Base-by-base conservation (phyloP, 2,329 filamentous ascomycete genomes). In the Monilinia fructicola region DNA sequence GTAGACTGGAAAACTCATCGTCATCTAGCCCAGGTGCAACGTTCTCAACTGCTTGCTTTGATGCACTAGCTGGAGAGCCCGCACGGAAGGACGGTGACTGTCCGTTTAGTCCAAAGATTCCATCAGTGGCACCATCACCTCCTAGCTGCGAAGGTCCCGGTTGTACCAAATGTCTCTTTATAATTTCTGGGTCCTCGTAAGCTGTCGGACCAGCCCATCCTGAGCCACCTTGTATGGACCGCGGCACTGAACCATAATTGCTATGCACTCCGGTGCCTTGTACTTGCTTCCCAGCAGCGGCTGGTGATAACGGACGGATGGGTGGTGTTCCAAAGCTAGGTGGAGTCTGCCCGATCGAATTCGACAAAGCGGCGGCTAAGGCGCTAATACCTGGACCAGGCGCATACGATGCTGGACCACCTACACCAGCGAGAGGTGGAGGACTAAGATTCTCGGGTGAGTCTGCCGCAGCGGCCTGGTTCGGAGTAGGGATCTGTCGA, bases 1-100 rank as follows among this genome's bases (percentile, higher is more conserved):
- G 89, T 76, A 99, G 79, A 78, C 95, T 98, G 40, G 93, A 97
- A 77, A 99, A 99, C 74, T 96, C 92, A 67, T 95, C 91, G 7
- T 89, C 87, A 69, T 87, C 84, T 21, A 79, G 72, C 74, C 78
- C 74, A 71, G 74, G 74, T 63, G 74, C 73, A 67, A 75, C 71
- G 64, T 71, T 61, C 67, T 76, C 72, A 64, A 70, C 69, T 69
- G 67, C 73, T 62, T 75, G 76, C 66, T 74, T 78, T 50, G 65
- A 70, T 67, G 72, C 75, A 23, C 74, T 66, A 64, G 76, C 67
- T 72, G 77, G 69, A 69, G 77, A 72, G 55, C 74, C 67, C 73
- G 76, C 73, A 72, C 73, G 77, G 73, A 70, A 79, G 74, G 59
- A 77, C 74, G 68, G 75, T 72, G 61, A 75, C 74, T 69, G 81